phyloP scores from a whole-genome alignment of 495 filamentous ascomycete species.

The Alectoria sarmentosa region DNA sequence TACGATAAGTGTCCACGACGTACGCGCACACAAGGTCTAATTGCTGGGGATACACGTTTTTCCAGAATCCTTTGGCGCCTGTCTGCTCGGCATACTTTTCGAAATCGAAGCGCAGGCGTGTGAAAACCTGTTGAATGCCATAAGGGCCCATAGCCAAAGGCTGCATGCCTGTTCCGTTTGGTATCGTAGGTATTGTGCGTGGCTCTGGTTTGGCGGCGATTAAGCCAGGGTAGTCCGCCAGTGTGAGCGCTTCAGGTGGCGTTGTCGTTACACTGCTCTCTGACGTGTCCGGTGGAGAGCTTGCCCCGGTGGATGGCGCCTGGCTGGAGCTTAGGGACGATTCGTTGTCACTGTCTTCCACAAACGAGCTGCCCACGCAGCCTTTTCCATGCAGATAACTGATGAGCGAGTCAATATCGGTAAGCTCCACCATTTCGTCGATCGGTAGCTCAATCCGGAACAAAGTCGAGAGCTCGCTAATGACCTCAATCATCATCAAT shows the following conservation, averaged over 20 bases:
- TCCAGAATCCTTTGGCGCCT: slow-evolving; percentile 27
- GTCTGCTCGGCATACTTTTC: slow-evolving; percentile 12
- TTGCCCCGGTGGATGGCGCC: background rate
- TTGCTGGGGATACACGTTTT: slow-evolving; percentile 32
- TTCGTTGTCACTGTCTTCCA: background rate
- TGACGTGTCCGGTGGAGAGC: background rate
- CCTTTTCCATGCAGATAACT: slow-evolving; percentile 14
- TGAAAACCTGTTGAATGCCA: slow-evolving; percentile 8
- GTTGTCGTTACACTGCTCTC: slow-evolving; percentile 6
- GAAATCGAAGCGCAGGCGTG: slow-evolving; percentile 3
- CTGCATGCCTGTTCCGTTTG: slow-evolving; percentile 1
- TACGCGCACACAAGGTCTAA: slow-evolving; percentile 34
- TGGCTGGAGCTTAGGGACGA: background rate
- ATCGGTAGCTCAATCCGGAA: slow-evolving; percentile 8
- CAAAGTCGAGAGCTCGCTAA: slow-evolving; percentile 4
- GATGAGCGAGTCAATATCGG: slow-evolving; percentile 11
- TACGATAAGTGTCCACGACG: slow-evolving; percentile 35
- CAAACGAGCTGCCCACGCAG: slow-evolving; percentile 2
- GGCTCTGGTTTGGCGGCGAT: background rate
- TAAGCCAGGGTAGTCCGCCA: background rate
- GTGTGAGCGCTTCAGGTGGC: background rate
- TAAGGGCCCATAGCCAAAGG: background rate
- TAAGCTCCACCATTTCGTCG: slow-evolving; percentile 13
- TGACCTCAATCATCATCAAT: slow-evolving; percentile 20
- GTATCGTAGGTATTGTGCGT: background rate